Conservation (phyloP, 257 asterid genomes). For the Euphrasia confusa region DNA sequence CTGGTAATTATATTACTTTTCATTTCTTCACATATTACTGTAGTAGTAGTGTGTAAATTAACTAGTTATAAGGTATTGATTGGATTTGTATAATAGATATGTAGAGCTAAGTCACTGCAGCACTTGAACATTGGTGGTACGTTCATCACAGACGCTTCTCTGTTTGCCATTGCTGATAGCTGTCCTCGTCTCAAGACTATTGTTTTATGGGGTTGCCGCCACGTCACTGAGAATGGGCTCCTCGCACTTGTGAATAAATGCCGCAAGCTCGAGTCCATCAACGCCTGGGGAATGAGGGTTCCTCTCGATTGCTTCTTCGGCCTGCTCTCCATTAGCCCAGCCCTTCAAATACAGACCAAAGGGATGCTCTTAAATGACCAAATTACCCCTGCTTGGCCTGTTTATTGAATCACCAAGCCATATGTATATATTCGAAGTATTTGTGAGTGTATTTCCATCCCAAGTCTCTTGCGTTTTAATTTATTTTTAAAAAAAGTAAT, state of each 20-base stretch:
- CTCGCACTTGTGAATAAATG: constrained; percentile 71
- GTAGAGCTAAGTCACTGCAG: constrained; percentile 61
- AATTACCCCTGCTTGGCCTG: constrained; percentile 38
- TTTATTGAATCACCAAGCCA: constrained; percentile 28
- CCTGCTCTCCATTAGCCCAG: constrained; percentile 69
- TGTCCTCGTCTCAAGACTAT: constrained; percentile 75
- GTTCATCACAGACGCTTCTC: constrained; percentile 67
- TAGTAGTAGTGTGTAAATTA: no score
- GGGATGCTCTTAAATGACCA: constrained; percentile 38
- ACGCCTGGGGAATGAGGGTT: constrained; percentile 82
- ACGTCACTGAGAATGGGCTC: constrained; percentile 78
- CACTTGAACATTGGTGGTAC: constrained; percentile 92
- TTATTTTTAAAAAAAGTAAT: background rate
- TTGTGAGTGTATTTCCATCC: background rate
- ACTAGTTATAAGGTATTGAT: background rate
- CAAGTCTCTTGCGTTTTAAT: background rate
- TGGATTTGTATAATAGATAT: constrained; percentile 45
- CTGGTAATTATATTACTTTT: constrained; percentile 38
- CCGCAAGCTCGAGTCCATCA: constrained; percentile 68
- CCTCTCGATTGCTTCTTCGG: constrained; percentile 62
- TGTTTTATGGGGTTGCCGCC: constrained; percentile 89
- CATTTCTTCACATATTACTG: background rate
- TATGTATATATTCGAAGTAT: background rate
- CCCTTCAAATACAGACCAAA: constrained; percentile 72
- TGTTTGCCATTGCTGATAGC: constrained; percentile 65